These are phyloP conservation scores for Petunia axillaris DNA, from an alignment of 257 asterid species.

Conservation along the genomic window DNA sequence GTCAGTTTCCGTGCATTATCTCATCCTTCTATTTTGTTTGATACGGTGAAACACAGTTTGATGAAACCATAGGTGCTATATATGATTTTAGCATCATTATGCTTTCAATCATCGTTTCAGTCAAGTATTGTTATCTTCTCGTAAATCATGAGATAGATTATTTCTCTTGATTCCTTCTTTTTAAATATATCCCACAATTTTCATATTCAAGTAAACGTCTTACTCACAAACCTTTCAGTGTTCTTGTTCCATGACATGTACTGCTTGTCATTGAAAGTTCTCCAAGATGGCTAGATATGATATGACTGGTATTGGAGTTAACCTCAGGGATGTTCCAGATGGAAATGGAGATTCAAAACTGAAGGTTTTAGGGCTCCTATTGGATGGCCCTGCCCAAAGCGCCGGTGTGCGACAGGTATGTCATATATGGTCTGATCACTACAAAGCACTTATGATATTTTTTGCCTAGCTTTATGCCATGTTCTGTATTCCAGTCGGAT, in stretches of 20 bases:
- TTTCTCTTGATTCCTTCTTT: slow-evolving; percentile 8
- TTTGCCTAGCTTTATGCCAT: slow-evolving; percentile 20
- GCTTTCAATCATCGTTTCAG: neutral
- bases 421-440: neutral
- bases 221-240: slow-evolving; percentile 63
- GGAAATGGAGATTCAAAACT: slow-evolving; percentile 65
- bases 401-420: slow-evolving; percentile 96
- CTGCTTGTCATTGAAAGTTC: slow-evolving; percentile 74
- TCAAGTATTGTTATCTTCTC: slow-evolving; percentile 2
- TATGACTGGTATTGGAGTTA: slow-evolving; percentile 94
- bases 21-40: slow-evolving; percentile 11
- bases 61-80: neutral
- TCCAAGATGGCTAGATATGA: slow-evolving; percentile 98
- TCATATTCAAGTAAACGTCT: slow-evolving; percentile 23
- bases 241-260: slow-evolving; percentile 68
- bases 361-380: slow-evolving; percentile 90
- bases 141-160: neutral
- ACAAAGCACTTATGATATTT: slow-evolving; percentile 26
- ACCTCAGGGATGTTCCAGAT: slow-evolving; percentile 90
- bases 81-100: neutral
- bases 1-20: neutral
- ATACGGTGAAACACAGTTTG: neutral
- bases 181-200: neutral
- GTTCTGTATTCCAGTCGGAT: neutral
- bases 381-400: slow-evolving; percentile 91